Conservation (phyloP, 768 basidiomycete species). For the Amanita inopinata region DNA sequence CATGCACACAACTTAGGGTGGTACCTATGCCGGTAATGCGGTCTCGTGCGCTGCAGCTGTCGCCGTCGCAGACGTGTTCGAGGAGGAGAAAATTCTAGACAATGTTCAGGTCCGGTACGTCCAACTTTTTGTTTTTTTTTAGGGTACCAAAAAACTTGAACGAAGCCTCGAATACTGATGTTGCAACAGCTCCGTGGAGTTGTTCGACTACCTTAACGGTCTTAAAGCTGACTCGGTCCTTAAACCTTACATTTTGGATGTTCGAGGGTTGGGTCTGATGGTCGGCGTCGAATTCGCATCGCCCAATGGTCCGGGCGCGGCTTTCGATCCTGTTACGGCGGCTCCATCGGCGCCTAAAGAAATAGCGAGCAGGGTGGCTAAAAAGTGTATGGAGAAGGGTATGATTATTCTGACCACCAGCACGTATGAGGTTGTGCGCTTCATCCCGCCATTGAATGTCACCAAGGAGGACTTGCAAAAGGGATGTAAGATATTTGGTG, state of each 20-base stretch:
- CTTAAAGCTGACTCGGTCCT: slow-evolving; percentile 47
- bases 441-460: slow-evolving; percentile 90
- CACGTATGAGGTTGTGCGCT: slow-evolving; percentile 79
- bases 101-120: slow-evolving; percentile 68
- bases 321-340: slow-evolving; percentile 33
- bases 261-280: slow-evolving; percentile 89
- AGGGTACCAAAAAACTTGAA: no score
- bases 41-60: slow-evolving; percentile 88
- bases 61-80: slow-evolving; percentile 70
- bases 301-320: slow-evolving; percentile 37
- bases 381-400: slow-evolving; percentile 78
- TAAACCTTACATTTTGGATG: slow-evolving; percentile 60
- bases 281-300: slow-evolving; percentile 72
- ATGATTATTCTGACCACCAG: slow-evolving; percentile 85
- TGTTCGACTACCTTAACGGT: slow-evolving; percentile 50
- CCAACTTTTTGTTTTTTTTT: not conserved
- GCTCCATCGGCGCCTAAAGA: slow-evolving; percentile 25
- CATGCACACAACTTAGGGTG: slow-evolving; percentile 40
- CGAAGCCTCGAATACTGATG: not conserved
- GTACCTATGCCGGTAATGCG: slow-evolving; percentile 88
- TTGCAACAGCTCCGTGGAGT: slow-evolving; percentile 51
- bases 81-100: slow-evolving; percentile 69
- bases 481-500: slow-evolving; percentile 54
- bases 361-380: slow-evolving; percentile 62
- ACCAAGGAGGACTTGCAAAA: slow-evolving; percentile 63